Evolutionary conservation across 352 stramenopile species (phyloP), one percentile per base, ranked within the genome.

Genomic region (Phytophthora constricta): DNA sequence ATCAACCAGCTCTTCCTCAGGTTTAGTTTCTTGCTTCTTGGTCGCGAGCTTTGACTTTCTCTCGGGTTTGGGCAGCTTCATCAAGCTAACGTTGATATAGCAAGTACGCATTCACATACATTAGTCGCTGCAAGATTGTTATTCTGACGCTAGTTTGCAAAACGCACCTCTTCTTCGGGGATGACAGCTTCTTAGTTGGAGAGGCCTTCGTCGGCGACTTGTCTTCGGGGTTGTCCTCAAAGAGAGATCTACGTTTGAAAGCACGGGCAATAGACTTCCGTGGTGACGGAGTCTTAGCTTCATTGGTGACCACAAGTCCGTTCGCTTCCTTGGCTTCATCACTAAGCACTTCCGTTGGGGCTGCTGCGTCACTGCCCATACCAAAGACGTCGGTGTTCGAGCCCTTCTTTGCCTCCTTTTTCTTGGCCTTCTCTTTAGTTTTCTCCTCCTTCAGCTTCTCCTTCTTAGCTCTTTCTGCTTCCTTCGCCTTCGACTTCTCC

Each of bases 11-110:
- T 65, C 46, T 10, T 71, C 57, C 3, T 52, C 41, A 39, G 46
- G 2, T 46, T 65, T 76, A 10, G 22, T 23, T 27, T 72, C 62
- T 51, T 20, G 52, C 5, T 60, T 65, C 41, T 76, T 69, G 26
- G 62, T 42, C n/a, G 55, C 57, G 28, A 56, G 51, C 11, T 67
- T 62, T 9, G 45, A 11, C 23, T 69, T 76, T 26, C 67, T 69
- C 23, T 69, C 62, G 9, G 57, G 57, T 33, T 76, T 76, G 3
- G 68, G 53, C 17, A 72, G 49, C 62, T 76, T 76, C 63, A 49
- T 72, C 31, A 68, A 20, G 9, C 68, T 76, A n/a, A n/a, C n/a
- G n/a, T n/a, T n/a, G n/a, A n/a, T n/a, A n/a, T n/a, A n/a, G n/a
- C n/a, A n/a, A n/a, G n/a, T n/a, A n/a, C n/a, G 48, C 22, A 65